Percentiles rank a stretch among this genome's conserved stretches.
phyloP scores from a whole-genome alignment of 306 rosid genomes.

The Trifolium pratense region DNA sequence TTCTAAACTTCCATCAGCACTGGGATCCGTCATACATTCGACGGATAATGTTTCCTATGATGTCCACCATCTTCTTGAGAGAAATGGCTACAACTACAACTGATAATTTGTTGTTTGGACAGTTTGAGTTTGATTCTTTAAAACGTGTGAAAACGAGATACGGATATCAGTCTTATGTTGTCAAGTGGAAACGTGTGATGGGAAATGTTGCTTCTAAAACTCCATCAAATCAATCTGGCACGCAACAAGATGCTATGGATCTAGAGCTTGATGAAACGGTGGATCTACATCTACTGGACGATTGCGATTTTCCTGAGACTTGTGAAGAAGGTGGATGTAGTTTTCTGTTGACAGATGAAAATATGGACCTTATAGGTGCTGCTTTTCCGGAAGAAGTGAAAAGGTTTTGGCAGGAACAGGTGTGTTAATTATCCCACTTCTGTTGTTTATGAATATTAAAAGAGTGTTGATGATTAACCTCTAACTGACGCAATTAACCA shows the following conservation, averaged over 20 bases:
- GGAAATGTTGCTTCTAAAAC: conserved; percentile 24
- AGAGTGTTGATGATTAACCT: not conserved
- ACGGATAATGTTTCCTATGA: conserved; percentile 71
- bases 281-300: conserved; percentile 56
- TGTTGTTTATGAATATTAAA: not conserved
- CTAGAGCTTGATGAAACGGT: conserved; percentile 53
- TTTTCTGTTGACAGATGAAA: conserved; percentile 86
- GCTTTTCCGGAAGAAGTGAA: conserved; percentile 76
- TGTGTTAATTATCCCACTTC: conserved; percentile 47
- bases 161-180: conserved; percentile 66
- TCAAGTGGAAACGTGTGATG: conserved; percentile 67
- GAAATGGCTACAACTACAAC: conserved; percentile 49
- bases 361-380: conserved; percentile 72
- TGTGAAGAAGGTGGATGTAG: conserved; percentile 54
- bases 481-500: not conserved
- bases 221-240: conserved; percentile 47
- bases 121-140: conserved; percentile 73
- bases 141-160: conserved; percentile 70
- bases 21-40: conserved; percentile 84
- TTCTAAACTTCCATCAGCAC: conserved; percentile 67
- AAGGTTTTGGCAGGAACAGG: conserved; percentile 78
- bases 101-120: conserved; percentile 61
- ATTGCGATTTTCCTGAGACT: conserved; percentile 57
- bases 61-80: conserved; percentile 82
- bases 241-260: conserved; percentile 53